Evolutionary conservation across 1,284 basidiomycete species (phyloP).

Genomic region (Vanrija sp.): DNA sequence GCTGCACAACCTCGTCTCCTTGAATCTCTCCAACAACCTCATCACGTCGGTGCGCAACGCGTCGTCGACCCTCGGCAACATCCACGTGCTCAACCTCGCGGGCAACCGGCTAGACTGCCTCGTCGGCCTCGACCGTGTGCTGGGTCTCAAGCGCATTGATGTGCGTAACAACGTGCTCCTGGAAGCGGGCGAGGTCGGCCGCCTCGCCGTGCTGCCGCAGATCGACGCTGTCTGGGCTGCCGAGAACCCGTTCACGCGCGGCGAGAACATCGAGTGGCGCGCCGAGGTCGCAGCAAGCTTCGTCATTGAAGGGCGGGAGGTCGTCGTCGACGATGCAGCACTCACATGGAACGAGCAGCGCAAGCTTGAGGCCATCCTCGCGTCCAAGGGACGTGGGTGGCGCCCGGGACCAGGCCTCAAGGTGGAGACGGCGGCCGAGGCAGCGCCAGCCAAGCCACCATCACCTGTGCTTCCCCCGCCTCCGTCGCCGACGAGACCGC

Average conservation of each 20-base stretch:
- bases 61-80: constrained; percentile 71
- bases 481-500: background rate
- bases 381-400: constrained; percentile 10
- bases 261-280: constrained; percentile 57
- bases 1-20: constrained; percentile 72
- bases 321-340: constrained; percentile 68
- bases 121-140: constrained; percentile 84
- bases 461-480: no score
- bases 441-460: no score
- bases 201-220: constrained; percentile 73
- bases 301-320: constrained; percentile 64
- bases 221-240: constrained; percentile 73
- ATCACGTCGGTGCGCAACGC: constrained; percentile 92
- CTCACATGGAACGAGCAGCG: constrained; percentile 74
- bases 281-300: constrained; percentile 76
- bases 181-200: constrained; percentile 79
- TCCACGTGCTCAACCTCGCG: constrained; percentile 71
- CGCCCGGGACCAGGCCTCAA: background rate
- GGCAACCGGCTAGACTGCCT: constrained; percentile 87
- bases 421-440: no score
- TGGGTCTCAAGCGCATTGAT: constrained; percentile 77
- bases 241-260: constrained; percentile 69
- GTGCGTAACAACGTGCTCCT: constrained; percentile 75
- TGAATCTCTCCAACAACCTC: constrained; percentile 92
- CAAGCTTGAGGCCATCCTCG: constrained; percentile 43